Conservation (phyloP, 2,329 filamentous ascomycete species). For the Fusarium mundagurra region DNA sequence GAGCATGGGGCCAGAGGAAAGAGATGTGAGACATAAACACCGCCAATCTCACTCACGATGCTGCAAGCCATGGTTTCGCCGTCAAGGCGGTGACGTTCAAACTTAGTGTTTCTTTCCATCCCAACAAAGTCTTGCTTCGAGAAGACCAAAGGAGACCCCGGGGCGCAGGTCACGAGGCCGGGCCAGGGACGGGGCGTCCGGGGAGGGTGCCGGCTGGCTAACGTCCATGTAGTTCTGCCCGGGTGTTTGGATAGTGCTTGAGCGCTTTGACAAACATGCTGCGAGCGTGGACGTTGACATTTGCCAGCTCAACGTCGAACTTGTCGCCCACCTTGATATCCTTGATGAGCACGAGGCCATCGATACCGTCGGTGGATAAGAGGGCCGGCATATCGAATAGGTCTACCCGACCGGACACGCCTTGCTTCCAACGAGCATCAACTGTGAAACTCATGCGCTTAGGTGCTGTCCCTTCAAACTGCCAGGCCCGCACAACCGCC, state of each 20-base stretch:
- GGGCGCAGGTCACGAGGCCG: constrained; percentile 30
- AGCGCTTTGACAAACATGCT: constrained; percentile 59
- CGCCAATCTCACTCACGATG: constrained; percentile 20
- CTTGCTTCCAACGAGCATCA: constrained; percentile 47
- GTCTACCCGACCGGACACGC: constrained; percentile 56
- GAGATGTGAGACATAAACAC: constrained; percentile 14
- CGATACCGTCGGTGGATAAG: constrained; percentile 53
- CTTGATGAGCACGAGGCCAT: constrained; percentile 49
- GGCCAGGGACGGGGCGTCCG: constrained; percentile 19
- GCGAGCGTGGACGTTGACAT: constrained; percentile 61
- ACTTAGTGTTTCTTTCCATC: constrained; percentile 9
- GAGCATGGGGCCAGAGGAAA: not conserved
- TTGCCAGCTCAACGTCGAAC: constrained; percentile 64
- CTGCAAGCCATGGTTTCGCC: constrained; percentile 17
- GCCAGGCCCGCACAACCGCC: constrained; percentile 69
- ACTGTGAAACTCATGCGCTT: constrained; percentile 61
- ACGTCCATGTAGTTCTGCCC: not conserved
- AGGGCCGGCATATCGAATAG: constrained; percentile 60
- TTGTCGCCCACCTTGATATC: constrained; percentile 61
- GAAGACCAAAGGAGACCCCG: constrained; percentile 3
- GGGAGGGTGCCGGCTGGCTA: constrained; percentile 26
- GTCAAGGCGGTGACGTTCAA: constrained; percentile 28
- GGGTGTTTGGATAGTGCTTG: constrained; percentile 26
- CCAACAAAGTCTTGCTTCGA: constrained; percentile 22
- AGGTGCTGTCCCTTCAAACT: constrained; percentile 61